phyloP scores from a whole-genome alignment of 2,329 filamentous ascomycete species.

The Nemania diffusa region DNA sequence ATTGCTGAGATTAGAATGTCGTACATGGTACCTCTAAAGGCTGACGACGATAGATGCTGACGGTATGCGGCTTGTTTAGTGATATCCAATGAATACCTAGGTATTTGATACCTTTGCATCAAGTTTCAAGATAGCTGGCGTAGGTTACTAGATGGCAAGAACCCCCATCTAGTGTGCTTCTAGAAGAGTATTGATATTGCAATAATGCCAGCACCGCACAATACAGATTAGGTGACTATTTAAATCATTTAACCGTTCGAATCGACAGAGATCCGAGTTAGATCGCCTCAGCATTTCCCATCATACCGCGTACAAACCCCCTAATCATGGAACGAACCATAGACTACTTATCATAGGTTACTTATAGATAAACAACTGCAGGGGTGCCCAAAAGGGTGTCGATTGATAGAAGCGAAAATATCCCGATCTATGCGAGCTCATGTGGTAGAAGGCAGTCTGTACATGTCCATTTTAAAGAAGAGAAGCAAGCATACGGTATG shows the following conservation, averaged over 20 bases:
- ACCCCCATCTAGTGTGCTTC: neutral
- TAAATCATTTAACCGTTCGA: slow-evolving; percentile 39
- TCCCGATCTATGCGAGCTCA: neutral
- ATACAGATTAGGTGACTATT: slow-evolving; percentile 17
- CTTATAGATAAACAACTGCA: neutral
- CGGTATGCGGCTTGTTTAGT: neutral
- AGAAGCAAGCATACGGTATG: neutral
- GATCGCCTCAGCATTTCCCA: slow-evolving; percentile 37
- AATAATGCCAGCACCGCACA: neutral
- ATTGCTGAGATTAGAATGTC: neutral
- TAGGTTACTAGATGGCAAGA: neutral
- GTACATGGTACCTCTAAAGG: neutral
- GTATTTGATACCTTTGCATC: neutral
- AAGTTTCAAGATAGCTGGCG: neutral
- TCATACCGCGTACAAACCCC: slow-evolving; percentile 14
- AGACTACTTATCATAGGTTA: neutral
- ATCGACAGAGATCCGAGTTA: slow-evolving; percentile 37
- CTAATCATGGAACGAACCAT: slow-evolving; percentile 25
- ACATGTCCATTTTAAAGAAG: no score
- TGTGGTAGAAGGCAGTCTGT: neutral
- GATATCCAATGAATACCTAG: neutral
- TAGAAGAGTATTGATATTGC: neutral
- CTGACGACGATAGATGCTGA: neutral
- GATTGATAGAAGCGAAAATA: neutral
- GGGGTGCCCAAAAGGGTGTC: neutral